Evolutionary conservation across 805 yeast genomes (phyloP).

Genomic region (Pichia pseudocactophila): DNA sequence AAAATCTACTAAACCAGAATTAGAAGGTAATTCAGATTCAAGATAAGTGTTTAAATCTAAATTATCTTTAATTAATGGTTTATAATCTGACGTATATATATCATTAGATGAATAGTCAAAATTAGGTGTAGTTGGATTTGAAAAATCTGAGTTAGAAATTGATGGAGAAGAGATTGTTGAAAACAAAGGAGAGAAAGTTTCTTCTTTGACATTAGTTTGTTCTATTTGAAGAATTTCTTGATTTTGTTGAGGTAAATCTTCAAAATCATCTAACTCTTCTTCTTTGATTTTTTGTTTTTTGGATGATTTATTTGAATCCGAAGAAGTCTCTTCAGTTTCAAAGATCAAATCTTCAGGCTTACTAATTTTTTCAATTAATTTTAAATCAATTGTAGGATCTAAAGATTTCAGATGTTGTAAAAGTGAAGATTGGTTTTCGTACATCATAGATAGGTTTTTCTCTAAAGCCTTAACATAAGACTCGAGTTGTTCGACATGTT

Average conservation of each 20-base stretch:
- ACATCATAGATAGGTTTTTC: constrained; percentile 12
- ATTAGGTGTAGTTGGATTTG: constrained; percentile 7
- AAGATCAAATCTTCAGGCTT: constrained; percentile 25
- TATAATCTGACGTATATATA: background rate
- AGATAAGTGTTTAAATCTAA: constrained; percentile 8
- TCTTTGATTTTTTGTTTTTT: constrained; percentile 6
- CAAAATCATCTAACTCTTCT: background rate
- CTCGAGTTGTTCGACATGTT: constrained; percentile 82
- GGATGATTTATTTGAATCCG: background rate
- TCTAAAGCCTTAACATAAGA: constrained; percentile 40
- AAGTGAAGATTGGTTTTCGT: constrained; percentile 13
- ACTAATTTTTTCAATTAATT: constrained; percentile 11
- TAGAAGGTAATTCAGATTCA: constrained; percentile 17
- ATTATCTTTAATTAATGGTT: background rate
- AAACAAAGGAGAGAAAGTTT: background rate
- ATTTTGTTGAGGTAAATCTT: background rate
- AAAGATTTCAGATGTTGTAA: constrained; percentile 13
- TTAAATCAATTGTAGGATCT: constrained; percentile 9
- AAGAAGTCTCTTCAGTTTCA: constrained; percentile 11
- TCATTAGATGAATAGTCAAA: background rate
- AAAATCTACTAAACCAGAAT: constrained; percentile 18
- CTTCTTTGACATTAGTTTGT: no score
- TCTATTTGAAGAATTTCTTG: no score
- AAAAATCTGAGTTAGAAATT: constrained; percentile 2
- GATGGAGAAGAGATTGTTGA: constrained; percentile 4